Conservation (phyloP, 1,284 basidiomycete genomes). For the Laetiporus sulphureus region DNA sequence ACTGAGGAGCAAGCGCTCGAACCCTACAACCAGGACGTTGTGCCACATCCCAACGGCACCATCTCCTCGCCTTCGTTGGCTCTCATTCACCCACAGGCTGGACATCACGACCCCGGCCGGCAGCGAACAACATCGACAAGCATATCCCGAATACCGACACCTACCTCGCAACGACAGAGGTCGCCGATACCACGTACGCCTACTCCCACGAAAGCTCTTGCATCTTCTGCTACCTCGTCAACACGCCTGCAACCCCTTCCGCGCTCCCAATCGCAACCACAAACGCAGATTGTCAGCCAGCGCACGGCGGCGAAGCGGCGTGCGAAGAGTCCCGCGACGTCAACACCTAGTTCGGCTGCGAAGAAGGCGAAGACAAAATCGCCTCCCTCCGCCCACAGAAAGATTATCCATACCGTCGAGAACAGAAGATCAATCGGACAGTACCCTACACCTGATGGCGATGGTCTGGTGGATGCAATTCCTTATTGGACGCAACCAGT, state of each 20-base stretch:
- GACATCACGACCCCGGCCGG: slow-evolving; percentile 6
- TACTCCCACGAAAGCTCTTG: slow-evolving; percentile 11
- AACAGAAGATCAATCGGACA: slow-evolving; percentile 45
- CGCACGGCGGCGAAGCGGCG: slow-evolving; percentile 30
- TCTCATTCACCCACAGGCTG: slow-evolving; percentile 13
- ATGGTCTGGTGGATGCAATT: slow-evolving; percentile 57
- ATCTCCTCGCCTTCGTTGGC: slow-evolving; percentile 18
- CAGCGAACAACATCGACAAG: slow-evolving; percentile 8
- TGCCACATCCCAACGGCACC: slow-evolving; percentile 18
- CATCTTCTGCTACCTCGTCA: slow-evolving; percentile 4
- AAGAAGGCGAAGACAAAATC: slow-evolving; percentile 33
- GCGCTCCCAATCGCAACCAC: slow-evolving; percentile 17
- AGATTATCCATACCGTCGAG: slow-evolving; percentile 19
- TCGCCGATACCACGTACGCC: slow-evolving; percentile 8
- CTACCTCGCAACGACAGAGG: slow-evolving; percentile 9
- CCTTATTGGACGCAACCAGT: slow-evolving; percentile 73
- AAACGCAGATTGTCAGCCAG: slow-evolving; percentile 14
- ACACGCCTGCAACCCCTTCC: slow-evolving; percentile 10
- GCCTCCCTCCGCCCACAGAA: slow-evolving; percentile 25
- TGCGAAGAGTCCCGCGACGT: slow-evolving; percentile 37
- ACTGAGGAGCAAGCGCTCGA: slow-evolving; percentile 23
- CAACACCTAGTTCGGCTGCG: slow-evolving; percentile 25
- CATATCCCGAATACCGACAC: slow-evolving; percentile 15
- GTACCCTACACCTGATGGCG: slow-evolving; percentile 53
- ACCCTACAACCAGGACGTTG: slow-evolving; percentile 19